A percentile compares a stretch with the other conserved stretches of the same genome.
Conservation (phyloP, 495 filamentous ascomycete genomes). For the Aspergillus diversus region DNA sequence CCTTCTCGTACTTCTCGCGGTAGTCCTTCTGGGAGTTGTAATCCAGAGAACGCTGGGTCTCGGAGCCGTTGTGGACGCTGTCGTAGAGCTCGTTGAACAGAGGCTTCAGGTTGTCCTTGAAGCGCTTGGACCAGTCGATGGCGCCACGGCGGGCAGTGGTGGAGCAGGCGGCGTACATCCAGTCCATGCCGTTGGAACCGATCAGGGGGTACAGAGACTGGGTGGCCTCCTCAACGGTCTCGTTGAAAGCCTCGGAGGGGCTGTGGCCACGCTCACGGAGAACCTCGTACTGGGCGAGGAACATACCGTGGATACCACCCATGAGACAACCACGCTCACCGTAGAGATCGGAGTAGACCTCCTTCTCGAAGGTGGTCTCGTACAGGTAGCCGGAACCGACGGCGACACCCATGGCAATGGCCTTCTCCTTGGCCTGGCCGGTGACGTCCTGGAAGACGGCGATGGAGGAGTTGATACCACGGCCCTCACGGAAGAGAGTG, state of each 20-base stretch:
- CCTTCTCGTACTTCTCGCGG: constrained; percentile 91
- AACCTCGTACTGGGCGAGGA: constrained; percentile 99
- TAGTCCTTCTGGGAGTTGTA: constrained; percentile 96
- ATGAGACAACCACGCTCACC: constrained; percentile 99
- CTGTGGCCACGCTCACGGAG: constrained; percentile 96
- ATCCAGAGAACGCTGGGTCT: constrained; percentile 92
- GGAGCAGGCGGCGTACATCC: constrained; percentile 99
- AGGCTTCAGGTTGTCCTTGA: constrained; percentile 97
- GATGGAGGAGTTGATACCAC: constrained; percentile 99
- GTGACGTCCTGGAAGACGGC: constrained; percentile 99
- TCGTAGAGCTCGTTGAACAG: constrained; percentile 97
- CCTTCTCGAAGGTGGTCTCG: constrained; percentile 99
- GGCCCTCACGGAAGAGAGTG: constrained; percentile 95
- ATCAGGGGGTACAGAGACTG: constrained; percentile 98
- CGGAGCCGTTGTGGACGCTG: constrained; percentile 81
- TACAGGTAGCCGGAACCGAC: constrained; percentile 97
- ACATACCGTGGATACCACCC: constrained; percentile 99
- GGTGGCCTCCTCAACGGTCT: constrained; percentile 99
- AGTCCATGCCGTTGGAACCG: constrained; percentile 97
- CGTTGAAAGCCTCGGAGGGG: constrained; percentile 99
- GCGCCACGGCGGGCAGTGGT: constrained; percentile 97
- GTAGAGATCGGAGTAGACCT: constrained; percentile 99
- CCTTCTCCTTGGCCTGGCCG: constrained; percentile 97
- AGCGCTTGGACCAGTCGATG: constrained; percentile 94
- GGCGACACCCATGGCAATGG: constrained; percentile 93